phyloP scores from a whole-genome alignment of 1,284 basidiomycete species.

The Gomphus bonarii region DNA sequence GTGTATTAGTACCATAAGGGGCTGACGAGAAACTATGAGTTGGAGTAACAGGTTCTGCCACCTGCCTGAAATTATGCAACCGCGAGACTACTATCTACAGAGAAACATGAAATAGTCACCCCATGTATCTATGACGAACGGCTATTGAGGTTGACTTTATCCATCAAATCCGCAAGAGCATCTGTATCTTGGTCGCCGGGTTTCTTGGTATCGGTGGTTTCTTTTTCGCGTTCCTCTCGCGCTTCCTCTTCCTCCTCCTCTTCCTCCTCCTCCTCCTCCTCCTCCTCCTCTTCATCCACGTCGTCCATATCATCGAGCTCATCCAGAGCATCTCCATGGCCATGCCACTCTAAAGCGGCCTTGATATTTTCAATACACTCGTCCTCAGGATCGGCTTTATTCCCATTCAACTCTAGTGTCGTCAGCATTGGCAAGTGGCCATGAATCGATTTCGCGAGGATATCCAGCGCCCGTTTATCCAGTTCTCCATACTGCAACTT shows the following conservation, averaged over 20 bases:
- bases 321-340: slow-evolving; percentile 75
- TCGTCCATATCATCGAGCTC: slow-evolving; percentile 54
- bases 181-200: slow-evolving; percentile 32
- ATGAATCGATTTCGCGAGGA: slow-evolving; percentile 59
- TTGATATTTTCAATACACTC: slow-evolving; percentile 59
- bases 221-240: slow-evolving; percentile 28
- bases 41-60: no score
- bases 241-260: slow-evolving; percentile 33
- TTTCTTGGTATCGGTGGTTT: slow-evolving; percentile 16
- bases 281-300: neutral
- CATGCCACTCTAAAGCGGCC: slow-evolving; percentile 58
- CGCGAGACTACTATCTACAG: no score
- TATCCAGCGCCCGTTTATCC: slow-evolving; percentile 55
- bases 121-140: neutral
- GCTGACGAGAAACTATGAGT: no score
- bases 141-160: neutral
- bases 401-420: slow-evolving; percentile 78
- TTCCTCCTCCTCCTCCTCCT: slow-evolving; percentile 28
- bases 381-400: slow-evolving; percentile 77
- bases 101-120: neutral
- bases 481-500: slow-evolving; percentile 89
- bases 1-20: no score
- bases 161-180: slow-evolving; percentile 49
- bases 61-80: neutral
- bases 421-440: slow-evolving; percentile 48